Evolutionary conservation across 2,329 filamentous ascomycete species (phyloP).

Genomic region (Xylariaceae sp.): DNA sequence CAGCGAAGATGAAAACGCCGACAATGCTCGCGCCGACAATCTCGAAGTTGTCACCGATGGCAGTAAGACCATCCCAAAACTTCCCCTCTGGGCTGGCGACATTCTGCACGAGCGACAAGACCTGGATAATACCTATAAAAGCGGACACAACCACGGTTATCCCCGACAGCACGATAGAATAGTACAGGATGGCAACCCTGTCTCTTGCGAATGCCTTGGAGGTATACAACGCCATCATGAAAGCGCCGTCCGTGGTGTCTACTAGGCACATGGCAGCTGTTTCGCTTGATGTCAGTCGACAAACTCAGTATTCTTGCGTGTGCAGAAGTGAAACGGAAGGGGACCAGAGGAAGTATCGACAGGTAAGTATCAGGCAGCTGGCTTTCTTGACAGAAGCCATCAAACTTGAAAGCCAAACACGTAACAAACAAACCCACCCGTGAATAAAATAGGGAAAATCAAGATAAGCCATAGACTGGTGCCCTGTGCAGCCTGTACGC

Average conservation of each 20-base stretch:
- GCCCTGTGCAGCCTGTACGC: slow-evolving; percentile 78
- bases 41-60: slow-evolving; percentile 76
- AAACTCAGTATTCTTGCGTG: too few relatives aligned
- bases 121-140: slow-evolving; percentile 80
- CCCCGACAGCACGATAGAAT: slow-evolving; percentile 80
- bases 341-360: background rate
- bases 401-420: too few relatives aligned
- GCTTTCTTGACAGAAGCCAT: too few relatives aligned
- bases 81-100: slow-evolving; percentile 66
- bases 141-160: slow-evolving; percentile 81
- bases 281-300: too few relatives aligned
- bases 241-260: slow-evolving; percentile 85
- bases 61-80: slow-evolving; percentile 89
- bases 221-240: slow-evolving; percentile 94
- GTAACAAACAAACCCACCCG: slow-evolving; percentile 61
- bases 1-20: slow-evolving; percentile 75
- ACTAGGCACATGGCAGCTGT: slow-evolving; percentile 88
- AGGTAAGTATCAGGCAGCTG: too few relatives aligned
- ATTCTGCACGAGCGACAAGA: slow-evolving; percentile 73
- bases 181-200: slow-evolving; percentile 86
- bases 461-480: slow-evolving; percentile 93
- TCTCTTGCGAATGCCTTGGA: slow-evolving; percentile 74
- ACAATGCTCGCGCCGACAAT: slow-evolving; percentile 84
- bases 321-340: too few relatives aligned
- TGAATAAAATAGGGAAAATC: slow-evolving; percentile 87